Evolutionary conservation across 2,329 filamentous ascomycete species (phyloP), one percentile per base, ranked within the genome.

Genomic region (Dichotomopilus funicola): DNA sequence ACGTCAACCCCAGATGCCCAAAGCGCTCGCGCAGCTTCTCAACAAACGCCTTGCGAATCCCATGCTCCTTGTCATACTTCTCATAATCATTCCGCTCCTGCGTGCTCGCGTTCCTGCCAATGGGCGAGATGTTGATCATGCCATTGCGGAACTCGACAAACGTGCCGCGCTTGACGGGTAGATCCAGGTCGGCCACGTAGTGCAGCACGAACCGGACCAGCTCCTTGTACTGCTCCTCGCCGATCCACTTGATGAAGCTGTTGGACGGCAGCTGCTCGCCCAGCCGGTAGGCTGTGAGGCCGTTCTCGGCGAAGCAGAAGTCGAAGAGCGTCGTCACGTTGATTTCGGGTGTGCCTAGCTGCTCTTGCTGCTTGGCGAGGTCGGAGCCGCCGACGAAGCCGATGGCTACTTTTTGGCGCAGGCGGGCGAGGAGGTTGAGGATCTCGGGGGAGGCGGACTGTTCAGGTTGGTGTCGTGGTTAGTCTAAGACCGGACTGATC

Each of bases 241-340:
- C 94, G 61, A 97, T 79, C 86, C 86, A 95, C 65, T 83, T 73
- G 76, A 97, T 96, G 82, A 97, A 99, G 74, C 83, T 89, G 73
- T 87, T 87, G 66, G 83, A 85, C 1, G 86, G 78, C 56, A 97
- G 82, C 54, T 81, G 79, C 70, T 85, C 73, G 66, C 92, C 94
- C 67, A 91, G 75, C 68, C 91, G 90, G 79, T 81, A 95, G 44
- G 92, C 94, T 1, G 88, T 95, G 64, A 99, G 83, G 9, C 94
- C 94, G 75, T 99, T 99, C 78, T 99, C 94, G 57, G 91, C 79
- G 77, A 99, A 99, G 82, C 88, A 94, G 77, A 89, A 99, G 78
- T 99, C 94, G 78, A 99, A 99, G 67, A 97, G 85, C 59, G 83
- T 78, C 51, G 85, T 91, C 59, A 97, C 92, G 64, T 86, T 79